These are phyloP conservation scores for Nicotiana noctiflora DNA, from an alignment of 257 asterid species.

Conservation along the genomic window DNA sequence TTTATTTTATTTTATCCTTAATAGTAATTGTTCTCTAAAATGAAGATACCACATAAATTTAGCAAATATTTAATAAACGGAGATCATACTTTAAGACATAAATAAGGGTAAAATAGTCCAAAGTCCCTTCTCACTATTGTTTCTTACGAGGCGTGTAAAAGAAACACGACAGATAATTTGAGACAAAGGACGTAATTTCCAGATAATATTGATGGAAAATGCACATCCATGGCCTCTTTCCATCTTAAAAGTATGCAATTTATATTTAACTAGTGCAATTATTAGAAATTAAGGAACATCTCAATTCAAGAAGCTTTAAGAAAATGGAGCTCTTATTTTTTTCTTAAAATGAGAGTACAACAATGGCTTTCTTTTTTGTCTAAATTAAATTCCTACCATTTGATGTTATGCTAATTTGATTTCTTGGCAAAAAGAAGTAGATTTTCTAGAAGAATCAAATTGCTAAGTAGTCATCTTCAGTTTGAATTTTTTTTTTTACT, in stretches of 20 bases:
- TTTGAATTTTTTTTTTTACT: neutral
- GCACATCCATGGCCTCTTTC: neutral
- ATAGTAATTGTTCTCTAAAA: no score
- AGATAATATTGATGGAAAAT: no score
- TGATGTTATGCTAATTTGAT: neutral
- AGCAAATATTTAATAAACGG: no score
- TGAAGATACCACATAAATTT: no score
- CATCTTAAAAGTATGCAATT: no score
- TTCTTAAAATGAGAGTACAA: neutral
- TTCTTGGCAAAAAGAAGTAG: neutral
- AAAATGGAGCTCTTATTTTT: neutral
- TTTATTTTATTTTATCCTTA: no score
- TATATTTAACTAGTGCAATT: neutral
- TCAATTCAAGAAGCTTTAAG: neutral
- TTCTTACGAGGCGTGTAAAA: no score
- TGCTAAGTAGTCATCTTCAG: slow-evolving; percentile 7
- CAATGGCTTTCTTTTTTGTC: neutral
- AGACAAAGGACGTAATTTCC: no score
- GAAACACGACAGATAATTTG: no score
- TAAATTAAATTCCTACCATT: neutral
- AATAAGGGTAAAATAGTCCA: no score
- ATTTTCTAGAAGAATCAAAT: neutral
- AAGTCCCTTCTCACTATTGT: no score
- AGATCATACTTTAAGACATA: no score
- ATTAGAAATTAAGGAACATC: neutral